Conservation (phyloP, 176 grass and related monocot genomes). For the bread wheat (Triticum aestivum) region IWGSC_CS_RefSeq_v2.1 NC_057803.1:616780442-616780941, state of each 20-base stretch:
- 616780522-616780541: conserved; percentile 50
- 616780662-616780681: conserved; percentile 70
- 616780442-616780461: conserved; percentile 93
- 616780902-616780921: conserved; percentile 11
- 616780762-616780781: conserved; percentile 99
- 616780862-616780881: too few species aligned
- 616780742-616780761: conserved; percentile 99
- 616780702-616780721: conserved; percentile 78
- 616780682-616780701: conserved; percentile 83
- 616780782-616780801: conserved; percentile 70
- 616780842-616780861: too few species aligned
- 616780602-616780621: conserved; percentile 83
- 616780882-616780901: neutral
- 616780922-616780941: neutral
- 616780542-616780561: conserved; percentile 62
- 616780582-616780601: conserved; percentile 82
- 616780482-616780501: conserved; percentile 69
- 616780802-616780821: conserved; percentile 49
- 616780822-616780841: neutral
- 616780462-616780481: conserved; percentile 97
- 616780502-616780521: conserved; percentile 81
- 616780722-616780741: conserved; percentile 75
- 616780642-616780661: conserved; percentile 97
- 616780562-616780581: conserved; percentile 77
- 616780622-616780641: conserved; percentile 97